Evolutionary conservation across 2,329 filamentous ascomycete species (phyloP).

Genomic region (Nemania sp.): DNA sequence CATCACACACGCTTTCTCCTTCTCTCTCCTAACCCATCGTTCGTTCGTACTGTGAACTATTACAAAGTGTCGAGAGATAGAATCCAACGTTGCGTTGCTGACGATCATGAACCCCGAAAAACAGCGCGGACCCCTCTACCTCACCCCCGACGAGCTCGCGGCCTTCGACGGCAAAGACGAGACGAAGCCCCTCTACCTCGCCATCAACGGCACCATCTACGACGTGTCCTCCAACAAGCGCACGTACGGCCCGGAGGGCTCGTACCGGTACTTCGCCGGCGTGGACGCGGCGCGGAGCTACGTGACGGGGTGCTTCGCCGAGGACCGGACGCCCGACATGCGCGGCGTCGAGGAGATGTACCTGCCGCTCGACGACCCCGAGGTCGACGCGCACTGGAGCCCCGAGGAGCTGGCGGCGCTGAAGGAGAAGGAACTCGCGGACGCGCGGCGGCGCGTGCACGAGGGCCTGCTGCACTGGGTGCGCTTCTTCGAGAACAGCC

Average conservation of each 20-base stretch:
- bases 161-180: conserved; percentile 78
- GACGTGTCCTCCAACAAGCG: conserved; percentile 73
- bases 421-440: conserved; percentile 65
- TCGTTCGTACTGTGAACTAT: not conserved
- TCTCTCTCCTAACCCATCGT: not conserved
- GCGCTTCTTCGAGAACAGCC: conserved; percentile 76
- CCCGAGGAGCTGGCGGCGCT: conserved; percentile 57
- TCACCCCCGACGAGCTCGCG: conserved; percentile 76
- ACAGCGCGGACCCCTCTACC: conserved; percentile 63
- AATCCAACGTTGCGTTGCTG: conserved; percentile 14
- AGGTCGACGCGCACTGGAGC: conserved; percentile 63
- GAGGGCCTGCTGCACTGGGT: conserved; percentile 80
- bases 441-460: conserved; percentile 67
- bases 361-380: conserved; percentile 65
- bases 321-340: conserved; percentile 83
- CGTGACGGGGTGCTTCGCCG: conserved; percentile 88
- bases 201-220: conserved; percentile 85
- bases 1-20: not conserved
- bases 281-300: conserved; percentile 85
- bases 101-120: conserved; percentile 42
- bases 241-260: conserved; percentile 82
- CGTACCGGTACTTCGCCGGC: conserved; percentile 86
- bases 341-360: conserved; percentile 88
- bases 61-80: not conserved
- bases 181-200: conserved; percentile 81